Evolutionary conservation across 306 rosid species (phyloP).

Genomic region (Aeschynomene evenia): DNA sequence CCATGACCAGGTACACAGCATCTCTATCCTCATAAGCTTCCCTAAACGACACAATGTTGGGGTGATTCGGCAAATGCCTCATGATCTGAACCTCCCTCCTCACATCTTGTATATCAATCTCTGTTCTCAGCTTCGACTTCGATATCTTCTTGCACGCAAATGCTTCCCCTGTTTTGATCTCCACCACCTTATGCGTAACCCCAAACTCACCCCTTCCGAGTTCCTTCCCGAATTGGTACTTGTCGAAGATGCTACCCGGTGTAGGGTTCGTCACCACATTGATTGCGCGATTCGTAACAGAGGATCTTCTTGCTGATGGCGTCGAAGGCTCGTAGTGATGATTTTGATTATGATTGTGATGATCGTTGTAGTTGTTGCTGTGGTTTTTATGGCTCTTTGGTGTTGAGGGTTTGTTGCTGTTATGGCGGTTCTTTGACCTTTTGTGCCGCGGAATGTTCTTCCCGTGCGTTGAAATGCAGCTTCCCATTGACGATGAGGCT

Average conservation of each 20-base stretch:
- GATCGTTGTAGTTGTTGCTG: background rate
- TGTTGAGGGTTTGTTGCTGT: background rate
- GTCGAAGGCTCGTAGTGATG: background rate
- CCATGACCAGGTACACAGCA: conserved; percentile 88
- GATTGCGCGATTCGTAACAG: conserved; percentile 1
- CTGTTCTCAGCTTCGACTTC: conserved; percentile 72
- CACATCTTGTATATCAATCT: conserved; percentile 79
- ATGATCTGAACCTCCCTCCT: conserved; percentile 85
- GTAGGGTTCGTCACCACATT: conserved; percentile 50
- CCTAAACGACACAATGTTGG: conserved; percentile 66
- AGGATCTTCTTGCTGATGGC: conserved; percentile 19
- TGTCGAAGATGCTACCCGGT: conserved; percentile 44
- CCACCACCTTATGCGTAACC: conserved; percentile 56
- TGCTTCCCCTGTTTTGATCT: conserved; percentile 37
- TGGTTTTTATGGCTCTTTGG: background rate
- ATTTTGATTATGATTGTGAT: background rate
- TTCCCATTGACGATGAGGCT: conserved; percentile 68
- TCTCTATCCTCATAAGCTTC: conserved; percentile 88
- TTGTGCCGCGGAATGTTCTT: conserved; percentile 19
- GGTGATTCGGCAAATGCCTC: conserved; percentile 76
- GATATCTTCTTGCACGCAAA: conserved; percentile 79
- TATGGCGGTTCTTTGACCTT: conserved; percentile 27
- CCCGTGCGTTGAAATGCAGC: conserved; percentile 66
- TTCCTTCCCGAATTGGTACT: conserved; percentile 65
- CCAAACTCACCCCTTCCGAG: conserved; percentile 90